Base-by-base conservation (phyloP, 768 basidiomycete species). In the Serendipita indica region DNA sequence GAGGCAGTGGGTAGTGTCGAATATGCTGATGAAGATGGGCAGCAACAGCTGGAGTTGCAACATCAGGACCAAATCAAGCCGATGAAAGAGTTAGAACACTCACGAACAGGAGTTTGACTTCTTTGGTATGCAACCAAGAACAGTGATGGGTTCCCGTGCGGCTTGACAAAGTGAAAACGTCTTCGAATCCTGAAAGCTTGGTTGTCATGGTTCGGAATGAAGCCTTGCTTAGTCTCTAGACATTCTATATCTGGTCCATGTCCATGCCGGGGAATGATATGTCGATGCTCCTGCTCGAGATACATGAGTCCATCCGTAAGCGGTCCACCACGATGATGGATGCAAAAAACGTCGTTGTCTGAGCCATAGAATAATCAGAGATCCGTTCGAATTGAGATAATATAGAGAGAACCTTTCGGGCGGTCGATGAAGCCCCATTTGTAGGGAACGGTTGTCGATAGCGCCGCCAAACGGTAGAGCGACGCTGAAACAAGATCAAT, bases 231-330 rank as follows among this genome's bases (percentile, higher is more conserved):
- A 12, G 45, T 20, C 45, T 46, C 45, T 12, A n/a, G 22, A 22
- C 45, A 46, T 46, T 46, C 45, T 46, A 46, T 46, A 27, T 46
- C 45, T 16, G 45, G 45, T 13, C 45, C 25, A n/a, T 46, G 45
- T 12, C 45, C 45, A 12, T 46, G 45, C 27, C 22, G 12, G 30
- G 80, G 74, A 3, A 84, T 74, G 34, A 70, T 69, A 65, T 74
- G 80, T 63, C 80, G 79, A 39, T 77, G 76, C 66, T 90, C 88
- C 57, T 79, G 70, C 60, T 89, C 88, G 63, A 83, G 80, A 67
- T 77, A 91, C 39, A 84, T 79, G 59, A 90, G 74, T 18, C 88
- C 88, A 64, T 91, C 88, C 60, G 73, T 77, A 20, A 86, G 86
- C 72, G 74, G 6, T 30, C 35, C 16, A 79, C 78, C 43, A 62